These are phyloP conservation scores for Pleurozium schreberi DNA, from an alignment of 225 moss, liverwort and hornwort species.

Conservation along the genomic window DNA sequence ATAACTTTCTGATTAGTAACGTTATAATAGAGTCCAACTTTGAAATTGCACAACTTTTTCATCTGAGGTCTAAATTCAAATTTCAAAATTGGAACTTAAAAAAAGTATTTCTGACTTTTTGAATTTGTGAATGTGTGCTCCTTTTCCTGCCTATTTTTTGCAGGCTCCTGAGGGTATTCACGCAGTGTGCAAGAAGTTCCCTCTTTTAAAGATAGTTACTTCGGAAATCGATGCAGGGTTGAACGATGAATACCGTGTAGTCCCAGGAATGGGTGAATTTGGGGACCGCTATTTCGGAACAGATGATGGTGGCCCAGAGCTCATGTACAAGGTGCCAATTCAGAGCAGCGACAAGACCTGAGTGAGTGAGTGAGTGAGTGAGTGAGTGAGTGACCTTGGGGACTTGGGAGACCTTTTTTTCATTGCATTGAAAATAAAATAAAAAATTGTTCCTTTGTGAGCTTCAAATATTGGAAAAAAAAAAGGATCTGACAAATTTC, in stretches of 20 bases:
- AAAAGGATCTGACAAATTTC: neutral
- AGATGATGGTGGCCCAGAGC: conserved; percentile 50
- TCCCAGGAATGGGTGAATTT: conserved; percentile 91
- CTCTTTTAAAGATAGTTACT: conserved; percentile 74
- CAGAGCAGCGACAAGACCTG: neutral
- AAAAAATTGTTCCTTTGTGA: neutral
- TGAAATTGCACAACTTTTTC: neutral
- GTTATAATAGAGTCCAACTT: neutral
- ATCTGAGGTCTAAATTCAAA: neutral
- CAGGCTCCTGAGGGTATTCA: conserved; percentile 89
- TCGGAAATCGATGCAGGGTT: conserved; percentile 80
- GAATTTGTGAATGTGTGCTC: neutral
- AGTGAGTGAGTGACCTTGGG: too few species aligned
- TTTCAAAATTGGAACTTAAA: neutral
- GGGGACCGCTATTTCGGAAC: conserved; percentile 94
- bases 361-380: too few species aligned
- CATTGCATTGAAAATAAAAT: neutral
- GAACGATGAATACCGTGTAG: conserved; percentile 67
- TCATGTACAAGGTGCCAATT: conserved; percentile 14
- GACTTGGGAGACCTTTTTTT: too few species aligned
- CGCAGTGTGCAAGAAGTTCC: conserved; percentile 78
- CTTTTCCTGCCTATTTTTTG: too few species aligned
- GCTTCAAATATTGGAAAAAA: neutral
- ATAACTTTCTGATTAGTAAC: neutral
- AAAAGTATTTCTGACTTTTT: neutral